Base-by-base conservation (phyloP, 441 rosid genomes). In the Hura crepitans region DNA sequence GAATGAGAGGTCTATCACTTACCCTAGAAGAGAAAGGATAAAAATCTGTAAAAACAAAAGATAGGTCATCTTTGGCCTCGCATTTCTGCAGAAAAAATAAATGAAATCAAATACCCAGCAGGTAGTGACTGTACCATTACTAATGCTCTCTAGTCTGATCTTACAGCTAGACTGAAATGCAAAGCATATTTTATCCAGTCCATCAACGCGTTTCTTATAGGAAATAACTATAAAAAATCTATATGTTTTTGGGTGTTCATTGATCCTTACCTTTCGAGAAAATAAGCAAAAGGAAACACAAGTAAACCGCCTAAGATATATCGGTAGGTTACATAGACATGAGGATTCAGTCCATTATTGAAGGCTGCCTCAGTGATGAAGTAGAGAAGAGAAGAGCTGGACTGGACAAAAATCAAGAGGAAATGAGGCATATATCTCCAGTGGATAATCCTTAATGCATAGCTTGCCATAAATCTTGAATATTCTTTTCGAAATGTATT, bases 11-110 rank as follows among this genome's bases (percentile, higher is more conserved):
- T 51, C 45, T 5, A 17, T 45, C 31, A 45, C 74, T 31, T 80
- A 81, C 85, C 86, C 85, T 27, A 83, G 22, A n/a, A 83, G 75
- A 53, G 86, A 78, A 33, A 85, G 86, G 51, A 81, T 49, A 71
- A 75, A 81, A 31, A 85, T 73, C 79, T 85, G 85, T 74, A 76
- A 15, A 74, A 83, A 80, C 25, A 85, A 59, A 4, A 54, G 58
- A 53, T 71, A 31, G 2, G 84, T 81, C 76, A 83, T 66, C 75
- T 69, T 78, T 27, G 86, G 85, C 80, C 89, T 77, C 51, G 8
- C 18, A 51, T 80, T 73, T 62, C 89, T 85, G 85, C 72, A 65
- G 20, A 33, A 55, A 25, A 50, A 42, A 33, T 10, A 50, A 42
- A 33, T 10, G 31, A 27, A 61, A 47, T 5, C 4, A 30, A 31